Evolutionary conservation across 164 flowering plant species (phyloP), one percentile per base, ranked within the genome.

Genomic region (Taxillus chinensis): DNA sequence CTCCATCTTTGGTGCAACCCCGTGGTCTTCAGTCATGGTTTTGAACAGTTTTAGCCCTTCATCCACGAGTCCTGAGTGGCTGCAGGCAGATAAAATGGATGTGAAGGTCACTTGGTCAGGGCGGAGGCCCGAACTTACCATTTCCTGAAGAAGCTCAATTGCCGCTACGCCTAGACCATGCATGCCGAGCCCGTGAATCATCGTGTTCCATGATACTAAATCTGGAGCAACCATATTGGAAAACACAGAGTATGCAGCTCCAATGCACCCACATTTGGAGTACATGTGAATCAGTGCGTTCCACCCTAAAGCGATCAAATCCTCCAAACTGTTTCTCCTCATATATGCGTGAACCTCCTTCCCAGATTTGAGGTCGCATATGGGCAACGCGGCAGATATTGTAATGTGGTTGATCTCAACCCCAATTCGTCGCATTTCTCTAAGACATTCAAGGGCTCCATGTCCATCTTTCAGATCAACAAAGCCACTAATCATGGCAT

Each of bases 251-350:
- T 57, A 38, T 39, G 60, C 60, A 13, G 5, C 10, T 13, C 42
- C 60, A 39, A 57, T 9, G 11, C 60, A 57, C 41, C 60, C 60
- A 41, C 14, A 9, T 39, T 41, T 39, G 41, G 60, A 57, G 16
- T 57, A 57, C 60, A 57, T 57, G 60, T 57, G 60, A 57, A 57
- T 41, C 10, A 57, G 60, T 39, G 60, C 60, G 11, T 57, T 57
- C 41, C 42, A 57, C 9, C 38, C 42, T 14, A 11, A 10, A 12
- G 8, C 11, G 42, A 57, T 15, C 7, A 5, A 39, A 41, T 39
- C 42, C 9, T 39, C 42, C 9, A 37, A 41, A 57, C 16, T 41
- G 42, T 41, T 6, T n/a, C 12, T 57, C 41, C 3, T 39, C 41
- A 41, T 41, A 4, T 57, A 57, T 5, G 42, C 60, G n/a, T 57